Conservation (phyloP, 768 basidiomycete genomes). For the Calocybe cyanea region DNA sequence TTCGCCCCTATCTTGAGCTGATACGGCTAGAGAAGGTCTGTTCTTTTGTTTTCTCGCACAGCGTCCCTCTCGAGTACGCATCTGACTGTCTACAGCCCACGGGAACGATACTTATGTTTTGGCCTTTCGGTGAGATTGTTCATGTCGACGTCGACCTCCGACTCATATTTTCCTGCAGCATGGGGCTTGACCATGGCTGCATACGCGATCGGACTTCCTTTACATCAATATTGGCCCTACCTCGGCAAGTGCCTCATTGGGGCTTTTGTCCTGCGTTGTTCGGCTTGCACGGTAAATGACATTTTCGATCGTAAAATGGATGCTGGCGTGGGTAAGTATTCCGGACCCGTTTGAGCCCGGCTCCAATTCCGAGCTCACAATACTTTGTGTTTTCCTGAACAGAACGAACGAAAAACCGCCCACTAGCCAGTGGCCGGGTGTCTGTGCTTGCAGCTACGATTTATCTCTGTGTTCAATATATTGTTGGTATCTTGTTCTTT, state of each 20-base stretch:
- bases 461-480: slow-evolving; percentile 39
- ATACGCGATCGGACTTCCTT: slow-evolving; percentile 28
- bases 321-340: slow-evolving; percentile 44
- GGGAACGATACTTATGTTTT: slow-evolving; percentile 49
- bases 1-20: slow-evolving; percentile 44
- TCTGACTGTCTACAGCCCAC: slow-evolving; percentile 33
- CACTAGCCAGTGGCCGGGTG: slow-evolving; percentile 46
- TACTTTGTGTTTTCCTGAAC: neutral
- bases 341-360: slow-evolving; percentile 1
- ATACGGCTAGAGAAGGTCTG: slow-evolving; percentile 48
- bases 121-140: slow-evolving; percentile 42
- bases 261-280: slow-evolving; percentile 41
- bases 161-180: slow-evolving; percentile 21
- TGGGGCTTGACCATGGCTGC: slow-evolving; percentile 54
- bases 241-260: slow-evolving; percentile 33
- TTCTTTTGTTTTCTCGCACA: too few relatives aligned
- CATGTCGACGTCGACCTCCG: neutral
- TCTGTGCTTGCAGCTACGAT: slow-evolving; percentile 37
- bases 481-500: slow-evolving; percentile 37
- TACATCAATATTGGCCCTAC: slow-evolving; percentile 24
- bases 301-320: slow-evolving; percentile 52
- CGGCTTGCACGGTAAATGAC: slow-evolving; percentile 55
- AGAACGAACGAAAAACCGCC: slow-evolving; percentile 48
- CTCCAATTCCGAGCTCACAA: neutral
- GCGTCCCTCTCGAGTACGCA: neutral